Conservation (phyloP, 345 rosid genomes). For the Citrus medica region DNA sequence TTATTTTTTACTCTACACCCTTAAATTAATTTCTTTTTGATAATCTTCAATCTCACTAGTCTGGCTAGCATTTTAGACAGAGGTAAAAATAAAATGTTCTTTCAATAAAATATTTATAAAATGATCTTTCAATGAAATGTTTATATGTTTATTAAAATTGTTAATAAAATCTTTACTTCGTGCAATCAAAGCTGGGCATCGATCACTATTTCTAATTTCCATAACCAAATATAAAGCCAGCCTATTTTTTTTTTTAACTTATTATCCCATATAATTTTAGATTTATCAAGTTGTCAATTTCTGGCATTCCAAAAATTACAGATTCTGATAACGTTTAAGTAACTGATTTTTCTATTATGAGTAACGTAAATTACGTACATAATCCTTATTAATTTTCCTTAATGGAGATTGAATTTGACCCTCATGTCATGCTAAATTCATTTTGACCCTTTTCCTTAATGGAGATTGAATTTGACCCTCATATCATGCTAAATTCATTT, state of each 20-base stretch:
- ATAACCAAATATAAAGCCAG: background rate
- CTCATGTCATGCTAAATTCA: background rate
- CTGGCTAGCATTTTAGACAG: too few relatives aligned
- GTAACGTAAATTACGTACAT: background rate
- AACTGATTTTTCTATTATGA: background rate
- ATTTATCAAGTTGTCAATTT: too few relatives aligned
- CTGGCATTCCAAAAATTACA: too few relatives aligned
- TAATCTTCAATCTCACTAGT: too few relatives aligned
- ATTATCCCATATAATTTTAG: background rate
- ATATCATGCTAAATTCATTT: background rate
- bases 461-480: background rate
- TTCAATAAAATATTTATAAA: too few relatives aligned
- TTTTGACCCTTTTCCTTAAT: background rate
- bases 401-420: background rate
- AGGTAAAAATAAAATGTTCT: too few relatives aligned
- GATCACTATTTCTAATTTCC: background rate
- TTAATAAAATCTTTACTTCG: too few relatives aligned
- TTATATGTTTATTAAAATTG: too few relatives aligned
- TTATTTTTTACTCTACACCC: too few relatives aligned
- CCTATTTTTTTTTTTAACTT: background rate
- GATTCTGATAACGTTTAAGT: background rate
- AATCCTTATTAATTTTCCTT: background rate
- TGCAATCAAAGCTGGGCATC: background rate
- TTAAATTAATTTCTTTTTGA: too few relatives aligned
- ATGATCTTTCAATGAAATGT: too few relatives aligned